Conservation (phyloP, 768 basidiomycete genomes). For the Leucosporidium creatinivorum region DNA sequence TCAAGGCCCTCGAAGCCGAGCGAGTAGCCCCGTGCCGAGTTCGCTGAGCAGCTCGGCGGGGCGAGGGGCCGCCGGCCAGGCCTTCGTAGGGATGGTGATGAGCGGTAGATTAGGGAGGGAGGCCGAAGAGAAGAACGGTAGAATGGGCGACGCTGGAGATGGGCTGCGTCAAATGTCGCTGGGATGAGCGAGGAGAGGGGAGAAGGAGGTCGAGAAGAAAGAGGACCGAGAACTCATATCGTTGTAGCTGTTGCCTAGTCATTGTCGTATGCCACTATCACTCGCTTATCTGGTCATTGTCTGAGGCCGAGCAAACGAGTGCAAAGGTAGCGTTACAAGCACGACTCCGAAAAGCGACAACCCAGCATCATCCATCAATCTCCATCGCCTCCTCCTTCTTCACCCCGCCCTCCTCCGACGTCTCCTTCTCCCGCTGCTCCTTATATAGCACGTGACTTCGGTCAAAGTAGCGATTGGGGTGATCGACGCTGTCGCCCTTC, state of each 20-base stretch:
- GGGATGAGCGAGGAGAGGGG: not conserved
- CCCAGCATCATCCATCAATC: slow-evolving; percentile 1
- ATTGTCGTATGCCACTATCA: too few relatives aligned
- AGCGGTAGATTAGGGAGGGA: not conserved
- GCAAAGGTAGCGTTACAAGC: too few relatives aligned
- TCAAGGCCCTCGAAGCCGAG: not conserved
- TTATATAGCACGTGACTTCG: slow-evolving; percentile 9
- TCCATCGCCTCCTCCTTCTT: slow-evolving; percentile 19
- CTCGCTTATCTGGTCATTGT: too few relatives aligned
- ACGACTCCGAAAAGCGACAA: not conserved
- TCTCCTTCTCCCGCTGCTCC: slow-evolving; percentile 25
- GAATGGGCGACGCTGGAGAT: not conserved
- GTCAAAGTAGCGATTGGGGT: slow-evolving; percentile 71
- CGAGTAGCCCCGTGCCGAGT: not conserved
- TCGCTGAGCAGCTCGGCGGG: not conserved
- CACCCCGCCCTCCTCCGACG: slow-evolving; percentile 34
- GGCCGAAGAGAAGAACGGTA: not conserved
- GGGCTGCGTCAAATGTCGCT: slow-evolving; percentile 1
- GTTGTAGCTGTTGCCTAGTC: too few relatives aligned
- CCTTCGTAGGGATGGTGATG: not conserved
- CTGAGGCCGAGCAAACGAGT: too few relatives aligned
- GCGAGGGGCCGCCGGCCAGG: not conserved
- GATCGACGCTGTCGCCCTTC: slow-evolving; percentile 75
- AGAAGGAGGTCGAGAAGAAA: too few relatives aligned
- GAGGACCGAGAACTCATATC: too few relatives aligned